These are phyloP conservation scores for Rhododendron kiyosumense DNA, from an alignment of 148 eudicot genomes.

Conservation along the genomic window DNA sequence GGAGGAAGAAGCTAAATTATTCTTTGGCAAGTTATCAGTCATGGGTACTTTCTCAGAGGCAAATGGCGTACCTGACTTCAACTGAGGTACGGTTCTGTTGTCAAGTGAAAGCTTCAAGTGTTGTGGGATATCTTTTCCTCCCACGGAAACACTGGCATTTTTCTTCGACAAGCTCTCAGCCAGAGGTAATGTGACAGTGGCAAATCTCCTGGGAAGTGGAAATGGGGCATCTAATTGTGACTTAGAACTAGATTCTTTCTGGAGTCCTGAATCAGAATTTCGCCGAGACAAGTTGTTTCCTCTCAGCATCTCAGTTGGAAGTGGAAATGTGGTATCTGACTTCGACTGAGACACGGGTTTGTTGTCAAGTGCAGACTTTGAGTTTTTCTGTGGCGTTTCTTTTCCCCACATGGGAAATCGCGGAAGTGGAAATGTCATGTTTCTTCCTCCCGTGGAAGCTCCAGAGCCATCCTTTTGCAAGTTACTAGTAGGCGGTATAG, in stretches of 20 bases:
- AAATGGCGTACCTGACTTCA: neutral
- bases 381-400: neutral
- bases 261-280: constrained; percentile 2
- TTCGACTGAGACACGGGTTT: neutral
- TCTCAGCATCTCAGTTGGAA: neutral
- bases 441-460: neutral
- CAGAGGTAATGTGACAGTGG: neutral
- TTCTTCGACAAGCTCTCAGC: neutral
- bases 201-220: neutral
- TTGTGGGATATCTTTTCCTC: neutral
- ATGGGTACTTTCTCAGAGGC: neutral
- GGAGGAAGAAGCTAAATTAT: neutral
- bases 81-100: neutral
- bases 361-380: neutral
- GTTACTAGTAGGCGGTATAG: neutral
- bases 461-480: neutral
- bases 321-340: neutral
- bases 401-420: neutral
- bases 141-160: neutral
- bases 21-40: neutral
- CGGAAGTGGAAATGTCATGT: neutral
- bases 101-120: neutral
- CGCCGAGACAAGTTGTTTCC: neutral
- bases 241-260: neutral
- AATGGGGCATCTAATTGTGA: neutral